phyloP scores from a whole-genome alignment of 129 eudicot species.

The Centrapalus pauciflorus region DNA sequence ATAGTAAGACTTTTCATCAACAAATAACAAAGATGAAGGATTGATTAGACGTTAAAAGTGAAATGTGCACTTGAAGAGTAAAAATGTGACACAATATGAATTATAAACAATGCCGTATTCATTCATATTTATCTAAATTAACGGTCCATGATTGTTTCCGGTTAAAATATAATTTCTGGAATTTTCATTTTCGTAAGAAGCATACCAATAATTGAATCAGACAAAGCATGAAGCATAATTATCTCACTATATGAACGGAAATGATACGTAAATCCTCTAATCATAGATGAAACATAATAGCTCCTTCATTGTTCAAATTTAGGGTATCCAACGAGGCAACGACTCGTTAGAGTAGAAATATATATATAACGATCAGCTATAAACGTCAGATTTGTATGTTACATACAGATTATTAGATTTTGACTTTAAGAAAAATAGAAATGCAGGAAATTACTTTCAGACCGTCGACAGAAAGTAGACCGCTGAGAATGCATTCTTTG shows the following conservation, averaged over 20 bases:
- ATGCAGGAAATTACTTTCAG: conserved; percentile 41
- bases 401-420: neutral
- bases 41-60: neutral
- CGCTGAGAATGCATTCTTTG: conserved; percentile 84
- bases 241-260: conserved; percentile 4
- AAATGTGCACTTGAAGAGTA: neutral
- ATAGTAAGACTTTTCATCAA: neutral
- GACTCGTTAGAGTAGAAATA: no score
- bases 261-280: neutral
- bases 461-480: conserved; percentile 81
- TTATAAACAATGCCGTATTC: neutral
- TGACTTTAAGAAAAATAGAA: neutral
- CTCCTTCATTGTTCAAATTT: neutral
- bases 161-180: neutral
- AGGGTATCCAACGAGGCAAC: conserved; percentile 4
- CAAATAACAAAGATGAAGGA: neutral
- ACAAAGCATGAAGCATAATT: neutral
- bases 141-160: neutral
- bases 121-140: neutral
- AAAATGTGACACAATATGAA: neutral
- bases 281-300: neutral
- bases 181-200: neutral
- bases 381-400: neutral
- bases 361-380: neutral
- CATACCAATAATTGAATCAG: neutral